Conservation (phyloP, 495 filamentous ascomycete genomes). For the Trichoderma virens region DNA sequence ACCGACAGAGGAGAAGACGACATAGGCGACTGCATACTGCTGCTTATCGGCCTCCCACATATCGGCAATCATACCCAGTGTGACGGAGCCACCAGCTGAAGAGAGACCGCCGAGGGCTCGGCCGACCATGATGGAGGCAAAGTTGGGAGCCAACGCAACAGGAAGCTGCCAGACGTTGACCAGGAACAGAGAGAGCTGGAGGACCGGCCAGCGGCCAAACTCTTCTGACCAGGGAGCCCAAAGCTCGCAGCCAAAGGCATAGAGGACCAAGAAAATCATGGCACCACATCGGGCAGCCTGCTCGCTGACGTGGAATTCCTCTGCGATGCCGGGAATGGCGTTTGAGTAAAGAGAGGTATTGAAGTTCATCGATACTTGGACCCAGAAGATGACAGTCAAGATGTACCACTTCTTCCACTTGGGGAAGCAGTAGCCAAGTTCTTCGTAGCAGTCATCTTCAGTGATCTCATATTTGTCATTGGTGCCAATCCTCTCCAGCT, state of each 20-base stretch:
- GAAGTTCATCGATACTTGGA: slow-evolving; percentile 83
- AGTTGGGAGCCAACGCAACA: slow-evolving; percentile 63
- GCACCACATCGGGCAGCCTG: slow-evolving; percentile 61
- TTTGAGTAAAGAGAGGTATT: slow-evolving; percentile 69
- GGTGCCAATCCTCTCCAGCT: slow-evolving; percentile 9
- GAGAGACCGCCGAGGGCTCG: slow-evolving; percentile 63
- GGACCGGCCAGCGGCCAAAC: slow-evolving; percentile 63
- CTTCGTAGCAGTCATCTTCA: slow-evolving; percentile 55
- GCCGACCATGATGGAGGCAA: slow-evolving; percentile 55
- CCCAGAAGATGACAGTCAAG: slow-evolving; percentile 62
- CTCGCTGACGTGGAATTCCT: slow-evolving; percentile 54
- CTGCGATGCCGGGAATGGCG: slow-evolving; percentile 50
- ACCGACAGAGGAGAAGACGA: slow-evolving; percentile 68
- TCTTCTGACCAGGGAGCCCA: slow-evolving; percentile 83
- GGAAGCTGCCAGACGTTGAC: slow-evolving; percentile 73
- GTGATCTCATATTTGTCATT: slow-evolving; percentile 49
- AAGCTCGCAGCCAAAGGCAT: slow-evolving; percentile 74
- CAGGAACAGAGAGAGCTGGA: slow-evolving; percentile 60
- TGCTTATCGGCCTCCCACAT: slow-evolving; percentile 69
- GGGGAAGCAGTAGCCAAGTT: slow-evolving; percentile 58
- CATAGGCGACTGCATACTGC: slow-evolving; percentile 64
- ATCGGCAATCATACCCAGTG: slow-evolving; percentile 75
- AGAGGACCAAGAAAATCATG: slow-evolving; percentile 62
- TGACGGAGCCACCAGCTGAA: slow-evolving; percentile 72
- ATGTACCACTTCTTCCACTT: slow-evolving; percentile 70